Evolutionary conservation across 768 basidiomycete species (phyloP), one percentile per base, ranked within the genome.

Genomic region (Lactarius trivialis): DNA sequence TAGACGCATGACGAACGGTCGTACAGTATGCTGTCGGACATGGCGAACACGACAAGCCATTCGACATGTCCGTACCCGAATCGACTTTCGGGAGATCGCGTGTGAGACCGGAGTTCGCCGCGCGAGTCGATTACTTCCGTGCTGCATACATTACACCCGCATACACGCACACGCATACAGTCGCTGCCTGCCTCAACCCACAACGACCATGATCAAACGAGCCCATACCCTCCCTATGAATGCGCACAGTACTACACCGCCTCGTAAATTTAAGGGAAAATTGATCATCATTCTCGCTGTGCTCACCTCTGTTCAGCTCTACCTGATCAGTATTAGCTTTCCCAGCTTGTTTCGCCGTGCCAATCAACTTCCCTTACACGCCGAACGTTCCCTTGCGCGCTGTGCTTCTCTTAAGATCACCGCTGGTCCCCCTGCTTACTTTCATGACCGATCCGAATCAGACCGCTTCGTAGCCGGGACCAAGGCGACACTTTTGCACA

Each of bases 401-500:
- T 88, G 85, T 67, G 73, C 72, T 19, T 72, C 77, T 24, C 72
- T 82, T 37, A 67, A 74, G 32, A 61, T 58, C 65, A 75, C 56
- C 72, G 69, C 82, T 32, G 82, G 79, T 0, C 78, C 81, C 26
- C 74, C 80, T 11, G 45, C 67, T 0, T 66, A 80, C 60, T 88
- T 86, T 61, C 68, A 77, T 62, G 55, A 70, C 15, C 81, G 88
- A 7, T 71, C 73, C 6, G 70, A 74, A 51, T 90, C 87, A 9
- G 89, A 91, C 71, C 79, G 89, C 4, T 89, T 82, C 67, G 84
- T 77, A 9, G 75, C 75, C 2, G 87, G 85, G 3, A 88, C 90
- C 3, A 77, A 76, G 55, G 77, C 89, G 1, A 77, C 82, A 6
- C 76, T 89, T 54, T 80, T 94, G 58, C 81, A 77, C 71, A 89